Evolutionary conservation across 257 asterid species (phyloP).

Genomic region (Nyctanthes arbortristis): DNA sequence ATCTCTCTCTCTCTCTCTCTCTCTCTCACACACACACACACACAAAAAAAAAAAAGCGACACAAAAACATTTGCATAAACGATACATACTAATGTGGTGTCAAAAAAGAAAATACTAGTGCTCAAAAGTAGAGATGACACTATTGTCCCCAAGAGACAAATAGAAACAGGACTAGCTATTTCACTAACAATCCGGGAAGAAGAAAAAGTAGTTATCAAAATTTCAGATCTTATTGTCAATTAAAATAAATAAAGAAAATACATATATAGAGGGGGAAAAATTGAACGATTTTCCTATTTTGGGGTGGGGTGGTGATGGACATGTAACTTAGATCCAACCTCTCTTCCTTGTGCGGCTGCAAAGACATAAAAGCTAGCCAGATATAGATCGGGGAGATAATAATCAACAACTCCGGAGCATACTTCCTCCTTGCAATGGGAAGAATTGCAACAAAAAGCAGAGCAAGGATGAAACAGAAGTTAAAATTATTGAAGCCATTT

Average conservation of each 20-base stretch:
- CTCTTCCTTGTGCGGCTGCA: slow-evolving; percentile 99
- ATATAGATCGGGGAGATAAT: slow-evolving; percentile 82
- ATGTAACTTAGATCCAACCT: slow-evolving; percentile 46
- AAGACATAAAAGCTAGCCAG: slow-evolving; percentile 96
- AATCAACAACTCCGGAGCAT: slow-evolving; percentile 74
- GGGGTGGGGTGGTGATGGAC: slow-evolving; percentile 9
- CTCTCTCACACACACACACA: background rate
- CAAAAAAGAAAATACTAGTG: slow-evolving; percentile 1
- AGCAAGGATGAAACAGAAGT: slow-evolving; percentile 86
- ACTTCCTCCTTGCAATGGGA: slow-evolving; percentile 79
- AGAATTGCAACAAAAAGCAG: slow-evolving; percentile 69
- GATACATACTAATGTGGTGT: too few relatives aligned
- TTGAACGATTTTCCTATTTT: background rate
- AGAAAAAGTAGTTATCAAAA: slow-evolving; percentile 4
- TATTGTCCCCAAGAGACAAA: background rate
- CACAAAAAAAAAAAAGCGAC: too few relatives aligned
- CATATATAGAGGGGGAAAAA: background rate
- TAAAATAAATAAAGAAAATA: slow-evolving; percentile 10
- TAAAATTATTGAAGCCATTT: slow-evolving; percentile 94
- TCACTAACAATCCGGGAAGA: slow-evolving; percentile 16
- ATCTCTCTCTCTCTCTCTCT: too few relatives aligned
- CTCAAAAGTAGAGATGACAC: slow-evolving; percentile 14
- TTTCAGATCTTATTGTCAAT: background rate
- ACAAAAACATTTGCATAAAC: too few relatives aligned
- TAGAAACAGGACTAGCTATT: background rate